A percentile compares a stretch with the other conserved stretches of the same genome.
Conservation (phyloP, 352 stramenopile species). For the Phytophthora multivora region DNA sequence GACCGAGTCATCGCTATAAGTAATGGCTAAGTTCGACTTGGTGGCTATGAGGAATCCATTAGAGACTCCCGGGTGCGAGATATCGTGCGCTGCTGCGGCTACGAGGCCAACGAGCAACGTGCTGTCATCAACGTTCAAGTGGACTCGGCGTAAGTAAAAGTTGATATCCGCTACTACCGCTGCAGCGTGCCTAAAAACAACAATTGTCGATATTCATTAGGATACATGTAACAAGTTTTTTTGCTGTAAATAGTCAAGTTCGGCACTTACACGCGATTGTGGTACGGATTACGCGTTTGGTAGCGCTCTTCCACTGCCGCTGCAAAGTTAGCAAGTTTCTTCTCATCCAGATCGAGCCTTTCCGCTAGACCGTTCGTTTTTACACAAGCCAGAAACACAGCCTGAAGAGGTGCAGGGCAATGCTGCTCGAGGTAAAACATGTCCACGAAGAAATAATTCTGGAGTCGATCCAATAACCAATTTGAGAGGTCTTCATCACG, state of each 20-base stretch:
- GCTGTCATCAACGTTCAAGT: slow-evolving; percentile 58
- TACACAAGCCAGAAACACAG: slow-evolving; percentile 60
- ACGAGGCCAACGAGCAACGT: slow-evolving; percentile 76
- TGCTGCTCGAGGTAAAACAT: slow-evolving; percentile 66
- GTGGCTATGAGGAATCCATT: slow-evolving; percentile 92
- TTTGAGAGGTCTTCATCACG: slow-evolving; percentile 38
- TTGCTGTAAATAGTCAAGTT: too few relatives aligned
- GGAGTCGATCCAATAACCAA: slow-evolving; percentile 59
- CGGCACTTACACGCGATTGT: slow-evolving; percentile 65
- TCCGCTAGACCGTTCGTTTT: slow-evolving; percentile 56
- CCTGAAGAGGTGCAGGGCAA: slow-evolving; percentile 48
- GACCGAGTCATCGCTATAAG: slow-evolving; percentile 92
- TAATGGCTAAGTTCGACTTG: slow-evolving; percentile 88
- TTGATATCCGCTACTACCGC: slow-evolving; percentile 69
- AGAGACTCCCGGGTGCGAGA: slow-evolving; percentile 91
- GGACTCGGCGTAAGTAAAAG: slow-evolving; percentile 64
- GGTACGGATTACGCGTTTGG: slow-evolving; percentile 68
- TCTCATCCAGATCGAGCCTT: slow-evolving; percentile 52
- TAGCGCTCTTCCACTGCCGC: slow-evolving; percentile 67
- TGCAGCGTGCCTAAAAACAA: slow-evolving; percentile 49
- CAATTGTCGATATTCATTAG: not conserved
- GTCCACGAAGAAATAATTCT: slow-evolving; percentile 66
- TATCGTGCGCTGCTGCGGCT: slow-evolving; percentile 90
- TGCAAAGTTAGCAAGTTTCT: slow-evolving; percentile 50
- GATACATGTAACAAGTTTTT: not conserved